A percentile compares a stretch with the other conserved stretches of the same genome.
Conservation (phyloP, 306 rosid species). For the Canavalia gladiata region DNA sequence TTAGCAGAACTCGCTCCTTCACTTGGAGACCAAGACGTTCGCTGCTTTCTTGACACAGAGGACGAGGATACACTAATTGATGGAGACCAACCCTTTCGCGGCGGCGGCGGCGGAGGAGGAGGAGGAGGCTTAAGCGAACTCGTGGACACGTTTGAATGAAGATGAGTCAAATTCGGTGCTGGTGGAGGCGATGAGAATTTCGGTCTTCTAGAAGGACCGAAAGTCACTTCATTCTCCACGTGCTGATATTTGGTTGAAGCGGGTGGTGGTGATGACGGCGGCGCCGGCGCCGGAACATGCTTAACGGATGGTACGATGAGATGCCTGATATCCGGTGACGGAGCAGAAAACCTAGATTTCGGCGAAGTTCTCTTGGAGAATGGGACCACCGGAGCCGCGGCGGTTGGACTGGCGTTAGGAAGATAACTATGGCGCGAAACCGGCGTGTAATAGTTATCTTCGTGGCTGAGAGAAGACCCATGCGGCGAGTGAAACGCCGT, state of each 20-base stretch:
- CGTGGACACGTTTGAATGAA: slow-evolving; percentile 55
- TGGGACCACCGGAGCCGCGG: slow-evolving; percentile 57
- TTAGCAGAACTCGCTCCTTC: slow-evolving; percentile 48
- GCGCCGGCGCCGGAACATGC: slow-evolving; percentile 43
- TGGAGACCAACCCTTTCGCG: slow-evolving; percentile 46
- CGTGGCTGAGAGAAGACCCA: slow-evolving; percentile 65
- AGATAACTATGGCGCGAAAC: slow-evolving; percentile 64
- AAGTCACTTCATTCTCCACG: slow-evolving; percentile 30
- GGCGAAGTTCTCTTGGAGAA: slow-evolving; percentile 87
- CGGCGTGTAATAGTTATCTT: slow-evolving; percentile 72
- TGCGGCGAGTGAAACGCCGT: slow-evolving; percentile 81
- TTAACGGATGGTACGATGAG: slow-evolving; percentile 47
- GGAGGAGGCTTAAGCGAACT: slow-evolving; percentile 55
- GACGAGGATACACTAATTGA: slow-evolving; percentile 42
- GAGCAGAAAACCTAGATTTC: slow-evolving; percentile 67
- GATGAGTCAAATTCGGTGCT: slow-evolving; percentile 66
- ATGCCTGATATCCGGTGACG: slow-evolving; percentile 56
- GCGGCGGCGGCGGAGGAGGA: slow-evolving; percentile 50
- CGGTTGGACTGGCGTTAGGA: slow-evolving; percentile 47
- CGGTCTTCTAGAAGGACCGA: slow-evolving; percentile 56
- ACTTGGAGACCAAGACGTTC: slow-evolving; percentile 48
- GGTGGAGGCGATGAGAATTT: slow-evolving; percentile 82
- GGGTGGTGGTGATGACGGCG: slow-evolving; percentile 4
- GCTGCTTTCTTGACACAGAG: slow-evolving; percentile 47
- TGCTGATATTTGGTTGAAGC: slow-evolving; percentile 35